phyloP scores from a whole-genome alignment of 257 asterid genomes.

The Nemophila menziesii region DNA sequence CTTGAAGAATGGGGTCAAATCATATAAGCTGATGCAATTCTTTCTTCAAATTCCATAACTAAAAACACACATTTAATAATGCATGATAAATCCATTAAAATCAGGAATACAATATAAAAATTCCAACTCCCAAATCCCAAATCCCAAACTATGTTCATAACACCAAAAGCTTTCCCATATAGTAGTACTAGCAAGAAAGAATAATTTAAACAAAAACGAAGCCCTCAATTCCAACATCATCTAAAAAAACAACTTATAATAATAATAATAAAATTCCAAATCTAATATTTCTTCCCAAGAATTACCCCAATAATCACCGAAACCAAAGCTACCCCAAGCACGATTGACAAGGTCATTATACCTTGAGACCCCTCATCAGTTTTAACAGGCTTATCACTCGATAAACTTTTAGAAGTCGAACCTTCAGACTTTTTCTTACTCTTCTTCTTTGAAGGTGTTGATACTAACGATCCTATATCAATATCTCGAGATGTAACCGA shows the following conservation, averaged over 20 bases:
- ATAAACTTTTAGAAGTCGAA: slow-evolving; percentile 25
- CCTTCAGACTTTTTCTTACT: slow-evolving; percentile 56
- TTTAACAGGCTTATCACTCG: slow-evolving; percentile 29
- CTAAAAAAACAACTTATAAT: slow-evolving; percentile 3
- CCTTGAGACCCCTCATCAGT: slow-evolving; percentile 28
- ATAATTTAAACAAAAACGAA: no score
- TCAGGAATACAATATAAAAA: slow-evolving; percentile 6
- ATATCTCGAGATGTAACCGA: slow-evolving; percentile 48
- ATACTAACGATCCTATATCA: slow-evolving; percentile 24
- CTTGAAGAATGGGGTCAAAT: no score
- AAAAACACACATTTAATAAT: slow-evolving; percentile 2
- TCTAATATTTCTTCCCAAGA: slow-evolving; percentile 61
- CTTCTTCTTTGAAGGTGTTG: slow-evolving; percentile 50
- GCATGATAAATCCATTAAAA: slow-evolving; percentile 1
- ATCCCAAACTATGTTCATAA: slow-evolving; percentile 4
- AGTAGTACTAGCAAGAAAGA: not conserved
- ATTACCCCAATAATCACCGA: slow-evolving; percentile 56
- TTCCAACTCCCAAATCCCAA: slow-evolving; percentile 8
- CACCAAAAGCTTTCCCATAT: slow-evolving; percentile 3
- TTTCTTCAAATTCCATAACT: no score
- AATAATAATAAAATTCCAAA: no score
- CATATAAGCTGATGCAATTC: no score
- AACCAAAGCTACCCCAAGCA: slow-evolving; percentile 70
- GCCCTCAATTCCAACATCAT: slow-evolving; percentile 1
- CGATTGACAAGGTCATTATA: slow-evolving; percentile 29